Conservation (phyloP, 2,329 filamentous ascomycete genomes). For the Ophiostoma himal-ulmi region DNA sequence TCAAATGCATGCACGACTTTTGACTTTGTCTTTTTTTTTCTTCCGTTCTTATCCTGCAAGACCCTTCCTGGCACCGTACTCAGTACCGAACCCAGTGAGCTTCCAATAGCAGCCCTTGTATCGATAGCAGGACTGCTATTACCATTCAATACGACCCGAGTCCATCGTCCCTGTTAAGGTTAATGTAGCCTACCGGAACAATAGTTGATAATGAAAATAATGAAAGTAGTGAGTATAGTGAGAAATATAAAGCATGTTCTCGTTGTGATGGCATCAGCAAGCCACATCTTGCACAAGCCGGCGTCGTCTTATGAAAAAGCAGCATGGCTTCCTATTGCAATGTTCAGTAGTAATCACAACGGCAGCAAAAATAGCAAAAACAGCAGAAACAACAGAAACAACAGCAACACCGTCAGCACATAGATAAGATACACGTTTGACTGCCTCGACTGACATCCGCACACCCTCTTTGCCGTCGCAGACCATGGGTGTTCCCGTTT, state of each 20-base stretch:
- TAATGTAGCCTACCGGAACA: neutral
- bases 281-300: too few relatives aligned
- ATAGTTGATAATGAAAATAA: too few relatives aligned
- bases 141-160: neutral
- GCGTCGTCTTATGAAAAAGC: neutral
- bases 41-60: neutral
- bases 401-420: too few relatives aligned
- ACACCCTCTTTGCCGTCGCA: neutral
- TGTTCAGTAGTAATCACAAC: neutral
- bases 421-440: neutral
- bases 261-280: too few relatives aligned
- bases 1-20: neutral
- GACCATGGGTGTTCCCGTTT: neutral
- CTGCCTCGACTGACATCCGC: neutral
- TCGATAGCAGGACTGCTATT: neutral
- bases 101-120: neutral
- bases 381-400: neutral
- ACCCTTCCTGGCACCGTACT: neutral
- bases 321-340: neutral
- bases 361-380: neutral
- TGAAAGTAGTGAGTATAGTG: too few relatives aligned
- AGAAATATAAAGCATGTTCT: too few relatives aligned
- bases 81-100: neutral
- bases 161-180: neutral
- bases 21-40: neutral